Conservation (phyloP, 2,329 filamentous ascomycete species). For the Colletotrichum abscissum region DNA sequence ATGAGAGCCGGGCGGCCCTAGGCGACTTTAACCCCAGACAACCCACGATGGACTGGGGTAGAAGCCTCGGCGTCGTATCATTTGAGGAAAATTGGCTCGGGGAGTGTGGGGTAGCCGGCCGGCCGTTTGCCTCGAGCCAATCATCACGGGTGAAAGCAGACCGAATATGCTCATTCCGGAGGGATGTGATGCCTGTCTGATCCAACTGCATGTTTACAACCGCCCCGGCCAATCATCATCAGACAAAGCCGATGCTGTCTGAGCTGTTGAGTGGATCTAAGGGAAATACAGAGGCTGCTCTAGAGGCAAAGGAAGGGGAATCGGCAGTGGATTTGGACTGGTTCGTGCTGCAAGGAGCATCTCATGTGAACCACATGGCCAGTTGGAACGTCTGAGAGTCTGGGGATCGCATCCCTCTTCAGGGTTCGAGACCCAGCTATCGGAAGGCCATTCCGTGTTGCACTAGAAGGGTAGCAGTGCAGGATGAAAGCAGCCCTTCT, state of each 20-base stretch:
- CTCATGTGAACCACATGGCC: constrained; percentile 26
- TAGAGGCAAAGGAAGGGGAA: constrained; percentile 33
- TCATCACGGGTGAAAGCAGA: constrained; percentile 27
- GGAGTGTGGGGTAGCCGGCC: constrained; percentile 32
- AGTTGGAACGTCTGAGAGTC: constrained; percentile 31
- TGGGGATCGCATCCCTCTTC: constrained; percentile 36
- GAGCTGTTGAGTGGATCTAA: constrained; percentile 32
- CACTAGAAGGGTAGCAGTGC: not conserved
- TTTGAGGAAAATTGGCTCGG: constrained; percentile 33
- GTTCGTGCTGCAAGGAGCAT: constrained; percentile 2
- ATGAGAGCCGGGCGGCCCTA: not conserved
- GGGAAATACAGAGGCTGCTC: constrained; percentile 16
- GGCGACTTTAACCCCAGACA: constrained; percentile 32
- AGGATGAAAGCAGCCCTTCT: constrained; percentile 3
- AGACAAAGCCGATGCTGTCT: constrained; percentile 35
- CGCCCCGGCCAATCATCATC: constrained; percentile 12
- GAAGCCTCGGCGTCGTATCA: constrained; percentile 19
- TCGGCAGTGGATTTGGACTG: constrained; percentile 32
- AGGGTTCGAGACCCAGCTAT: constrained; percentile 16
- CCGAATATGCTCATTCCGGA: constrained; percentile 21
- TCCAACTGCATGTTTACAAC: constrained; percentile 9
- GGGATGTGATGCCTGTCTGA: constrained; percentile 13
- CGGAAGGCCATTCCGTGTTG: constrained; percentile 19
- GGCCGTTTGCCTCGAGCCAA: constrained; percentile 18
- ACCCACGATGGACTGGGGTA: constrained; percentile 22